Percentiles rank a stretch among this genome's conserved stretches.
These are phyloP conservation scores for Trichoderma asperellum DNA, from an alignment of 2,329 filamentous ascomycete species.

Conservation along the genomic window DNA sequence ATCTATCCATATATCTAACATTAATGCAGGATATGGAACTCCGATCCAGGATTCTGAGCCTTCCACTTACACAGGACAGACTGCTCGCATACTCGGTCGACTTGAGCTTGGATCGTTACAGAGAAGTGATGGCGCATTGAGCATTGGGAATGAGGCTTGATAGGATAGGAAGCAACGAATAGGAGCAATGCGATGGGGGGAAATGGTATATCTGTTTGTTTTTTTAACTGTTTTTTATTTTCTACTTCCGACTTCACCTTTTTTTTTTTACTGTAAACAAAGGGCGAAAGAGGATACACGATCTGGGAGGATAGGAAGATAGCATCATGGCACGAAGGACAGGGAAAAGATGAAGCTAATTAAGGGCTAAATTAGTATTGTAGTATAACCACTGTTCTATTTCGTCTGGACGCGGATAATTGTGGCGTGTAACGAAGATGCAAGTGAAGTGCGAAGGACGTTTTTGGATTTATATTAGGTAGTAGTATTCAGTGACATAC, in stretches of 20 bases:
- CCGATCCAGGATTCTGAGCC: slow-evolving; percentile 52
- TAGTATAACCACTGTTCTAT: slow-evolving; percentile 24
- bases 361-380: slow-evolving; percentile 7
- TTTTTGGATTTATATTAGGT: background rate
- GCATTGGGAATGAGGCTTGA: background rate
- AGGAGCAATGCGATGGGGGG: slow-evolving; percentile 13
- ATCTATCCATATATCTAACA: slow-evolving; percentile 17
- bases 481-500: background rate
- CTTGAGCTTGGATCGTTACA: slow-evolving; percentile 70
- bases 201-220: background rate
- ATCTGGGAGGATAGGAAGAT: background rate
- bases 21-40: slow-evolving; percentile 43
- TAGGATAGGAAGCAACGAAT: background rate
- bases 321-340: background rate
- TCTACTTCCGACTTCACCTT: background rate
- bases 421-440: slow-evolving; percentile 15
- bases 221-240: background rate
- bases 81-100: slow-evolving; percentile 71
- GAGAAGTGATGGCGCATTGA: slow-evolving; percentile 60
- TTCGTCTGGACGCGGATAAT: slow-evolving; percentile 4
- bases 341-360: background rate
- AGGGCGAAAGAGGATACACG: slow-evolving; percentile 3
- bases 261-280: background rate
- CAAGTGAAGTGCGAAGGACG: background rate
- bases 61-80: slow-evolving; percentile 74